These are phyloP conservation scores for Sporothrix brunneoviolacea DNA, from an alignment of 2,329 filamentous ascomycete genomes.

Conservation along the genomic window DNA sequence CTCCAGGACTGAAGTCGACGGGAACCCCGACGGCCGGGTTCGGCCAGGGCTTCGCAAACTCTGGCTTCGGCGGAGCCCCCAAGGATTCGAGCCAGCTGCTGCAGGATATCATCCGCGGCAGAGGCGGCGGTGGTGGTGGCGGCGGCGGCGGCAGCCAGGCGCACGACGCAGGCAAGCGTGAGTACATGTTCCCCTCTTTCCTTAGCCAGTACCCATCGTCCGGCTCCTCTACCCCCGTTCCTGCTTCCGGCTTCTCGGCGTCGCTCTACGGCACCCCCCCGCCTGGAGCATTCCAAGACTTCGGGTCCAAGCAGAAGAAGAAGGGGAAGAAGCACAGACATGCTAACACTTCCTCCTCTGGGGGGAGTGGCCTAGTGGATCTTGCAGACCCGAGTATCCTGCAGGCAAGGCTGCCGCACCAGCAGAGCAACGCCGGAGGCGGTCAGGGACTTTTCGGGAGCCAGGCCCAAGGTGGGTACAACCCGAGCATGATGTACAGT, in stretches of 20 bases:
- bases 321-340: slow-evolving; percentile 99
- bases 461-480: slow-evolving; percentile 93
- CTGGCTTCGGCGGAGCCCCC: slow-evolving; percentile 59
- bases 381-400: slow-evolving; percentile 99
- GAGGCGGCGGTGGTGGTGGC: slow-evolving; percentile 50
- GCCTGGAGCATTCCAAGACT: slow-evolving; percentile 82
- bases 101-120: slow-evolving; percentile 70
- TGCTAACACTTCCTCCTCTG: slow-evolving; percentile 99
- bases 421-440: slow-evolving; percentile 73
- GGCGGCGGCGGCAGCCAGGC: slow-evolving; percentile 60
- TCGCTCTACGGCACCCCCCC: slow-evolving; percentile 84
- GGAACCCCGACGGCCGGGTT: slow-evolving; percentile 95
- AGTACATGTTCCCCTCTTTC: slow-evolving; percentile 86
- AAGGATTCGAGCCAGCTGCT: slow-evolving; percentile 74
- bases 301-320: slow-evolving; percentile 97
- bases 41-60: slow-evolving; percentile 72
- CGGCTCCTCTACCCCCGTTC: slow-evolving; percentile 74
- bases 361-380: slow-evolving; percentile 98
- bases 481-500: slow-evolving; percentile 76
- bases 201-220: slow-evolving; percentile 74
- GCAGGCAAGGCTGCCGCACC: slow-evolving; percentile 89
- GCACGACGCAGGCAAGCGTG: slow-evolving; percentile 91
- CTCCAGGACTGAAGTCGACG: slow-evolving; percentile 89
- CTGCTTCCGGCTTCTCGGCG: slow-evolving; percentile 84
- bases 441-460: slow-evolving; percentile 86